Conservation (phyloP, 345 rosid genomes). For the Ceriops zippeliana region DNA sequence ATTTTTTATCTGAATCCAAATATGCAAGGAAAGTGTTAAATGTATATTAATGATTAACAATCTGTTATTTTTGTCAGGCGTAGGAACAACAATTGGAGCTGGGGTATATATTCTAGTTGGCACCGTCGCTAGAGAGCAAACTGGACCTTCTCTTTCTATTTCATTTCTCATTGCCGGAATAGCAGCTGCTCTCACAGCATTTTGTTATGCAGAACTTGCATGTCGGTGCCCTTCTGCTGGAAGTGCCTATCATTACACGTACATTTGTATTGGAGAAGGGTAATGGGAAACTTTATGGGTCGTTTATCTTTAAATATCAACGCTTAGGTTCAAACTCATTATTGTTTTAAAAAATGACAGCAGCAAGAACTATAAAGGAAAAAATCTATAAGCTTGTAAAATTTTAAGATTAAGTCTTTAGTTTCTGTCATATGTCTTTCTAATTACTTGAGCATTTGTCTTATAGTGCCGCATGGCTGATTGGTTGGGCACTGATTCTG, state of each 20-base stretch:
- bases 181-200: constrained; percentile 92
- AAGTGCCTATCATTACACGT: constrained; percentile 96
- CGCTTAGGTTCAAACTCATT: neutral
- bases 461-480: constrained; percentile 82
- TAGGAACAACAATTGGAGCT: constrained; percentile 96
- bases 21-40: no score
- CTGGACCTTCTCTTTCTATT: constrained; percentile 91
- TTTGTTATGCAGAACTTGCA: constrained; percentile 96
- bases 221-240: constrained; percentile 98
- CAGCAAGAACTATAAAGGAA: neutral
- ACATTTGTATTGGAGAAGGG: constrained; percentile 97
- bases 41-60: neutral
- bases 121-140: constrained; percentile 94
- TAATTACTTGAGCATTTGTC: constrained; percentile 1
- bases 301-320: neutral
- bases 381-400: constrained; percentile 1
- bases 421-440: neutral
- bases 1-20: neutral
- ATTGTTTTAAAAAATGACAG: neutral
- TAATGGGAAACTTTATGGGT: constrained; percentile 16
- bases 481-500: constrained; percentile 91
- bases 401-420: neutral
- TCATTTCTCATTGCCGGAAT: constrained; percentile 90
- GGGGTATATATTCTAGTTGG: constrained; percentile 96
- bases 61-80: constrained; percentile 45